Percentiles rank a stretch among this genome's conserved stretches.
These are phyloP conservation scores for Botrytis sinoallii DNA, from an alignment of 2,329 filamentous ascomycete species.

Conservation along the genomic window DNA sequence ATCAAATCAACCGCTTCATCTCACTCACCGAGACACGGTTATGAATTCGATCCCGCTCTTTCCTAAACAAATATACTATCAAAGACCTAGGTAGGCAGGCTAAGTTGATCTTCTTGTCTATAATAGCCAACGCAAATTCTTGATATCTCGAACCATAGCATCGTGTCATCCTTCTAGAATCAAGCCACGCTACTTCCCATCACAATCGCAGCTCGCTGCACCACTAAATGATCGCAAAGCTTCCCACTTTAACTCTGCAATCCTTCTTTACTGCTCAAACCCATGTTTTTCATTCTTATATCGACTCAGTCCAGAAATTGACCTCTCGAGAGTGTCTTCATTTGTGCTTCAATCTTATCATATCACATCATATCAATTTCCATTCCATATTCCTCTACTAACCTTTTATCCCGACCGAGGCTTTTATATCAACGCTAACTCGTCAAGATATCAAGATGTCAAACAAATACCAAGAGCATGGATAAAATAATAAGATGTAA, in stretches of 20 bases:
- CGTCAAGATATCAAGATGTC: too few relatives aligned
- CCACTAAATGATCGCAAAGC: too few relatives aligned
- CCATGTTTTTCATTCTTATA: not conserved
- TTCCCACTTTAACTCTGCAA: too few relatives aligned
- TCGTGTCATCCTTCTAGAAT: not conserved
- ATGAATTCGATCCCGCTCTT: not conserved
- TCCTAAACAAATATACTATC: not conserved
- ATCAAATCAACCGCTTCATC: not conserved
- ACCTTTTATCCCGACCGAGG: too few relatives aligned
- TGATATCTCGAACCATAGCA: not conserved
- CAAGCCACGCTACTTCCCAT: not conserved
- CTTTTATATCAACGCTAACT: too few relatives aligned
- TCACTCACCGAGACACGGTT: not conserved
- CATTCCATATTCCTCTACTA: too few relatives aligned
- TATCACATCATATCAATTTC: too few relatives aligned
- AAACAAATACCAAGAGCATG: too few relatives aligned
- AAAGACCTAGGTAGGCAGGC: not conserved
- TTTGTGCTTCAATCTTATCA: not conserved
- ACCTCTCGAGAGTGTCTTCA: too few relatives aligned
- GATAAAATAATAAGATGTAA: too few relatives aligned
- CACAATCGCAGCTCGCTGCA: too few relatives aligned
- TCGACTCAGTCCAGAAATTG: not conserved
- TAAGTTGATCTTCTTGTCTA: rapidly evolving
- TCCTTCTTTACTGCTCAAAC: too few relatives aligned
- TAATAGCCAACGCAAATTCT: not conserved